A percentile compares a stretch with the other conserved stretches of the same genome.
phyloP scores from a whole-genome alignment of 176 grass and related monocot species.

The Poa pratensis region DNA sequence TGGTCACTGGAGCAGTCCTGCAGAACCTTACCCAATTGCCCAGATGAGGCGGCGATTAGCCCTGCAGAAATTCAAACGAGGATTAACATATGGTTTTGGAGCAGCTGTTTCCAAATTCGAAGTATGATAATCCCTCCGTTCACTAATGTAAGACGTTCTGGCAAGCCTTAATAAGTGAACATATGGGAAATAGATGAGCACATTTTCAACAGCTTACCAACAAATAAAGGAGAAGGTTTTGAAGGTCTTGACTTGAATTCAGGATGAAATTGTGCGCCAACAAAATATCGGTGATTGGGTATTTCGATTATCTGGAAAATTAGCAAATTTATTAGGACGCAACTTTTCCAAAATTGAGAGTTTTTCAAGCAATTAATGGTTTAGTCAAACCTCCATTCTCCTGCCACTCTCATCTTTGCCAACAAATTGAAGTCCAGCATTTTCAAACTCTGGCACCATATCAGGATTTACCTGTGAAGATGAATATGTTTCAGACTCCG shows the following conservation, averaged over 20 bases:
- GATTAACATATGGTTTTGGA: conserved; percentile 24
- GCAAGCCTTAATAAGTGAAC: background rate
- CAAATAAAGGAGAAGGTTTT: conserved; percentile 88
- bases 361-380: conserved; percentile 11
- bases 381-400: conserved; percentile 69
- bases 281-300: conserved; percentile 76
- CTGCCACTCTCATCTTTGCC: conserved; percentile 72
- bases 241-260: conserved; percentile 97
- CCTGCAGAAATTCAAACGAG: conserved; percentile 53
- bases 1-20: conserved; percentile 36
- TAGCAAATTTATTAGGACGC: conserved; percentile 10
- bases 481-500: conserved; percentile 12
- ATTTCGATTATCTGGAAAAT: conserved; percentile 88
- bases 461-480: conserved; percentile 74
- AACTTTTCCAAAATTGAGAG: background rate
- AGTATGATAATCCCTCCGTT: background rate
- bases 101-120: background rate
- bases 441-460: conserved; percentile 79
- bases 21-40: conserved; percentile 61
- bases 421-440: conserved; percentile 74
- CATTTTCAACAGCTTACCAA: conserved; percentile 60
- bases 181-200: background rate
- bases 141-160: too few species aligned
- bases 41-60: conserved; percentile 76
- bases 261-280: conserved; percentile 94